These are phyloP conservation scores for Nannizzia gypsea DNA, from an alignment of 2,329 filamentous ascomycete genomes.

Conservation along the genomic window DNA sequence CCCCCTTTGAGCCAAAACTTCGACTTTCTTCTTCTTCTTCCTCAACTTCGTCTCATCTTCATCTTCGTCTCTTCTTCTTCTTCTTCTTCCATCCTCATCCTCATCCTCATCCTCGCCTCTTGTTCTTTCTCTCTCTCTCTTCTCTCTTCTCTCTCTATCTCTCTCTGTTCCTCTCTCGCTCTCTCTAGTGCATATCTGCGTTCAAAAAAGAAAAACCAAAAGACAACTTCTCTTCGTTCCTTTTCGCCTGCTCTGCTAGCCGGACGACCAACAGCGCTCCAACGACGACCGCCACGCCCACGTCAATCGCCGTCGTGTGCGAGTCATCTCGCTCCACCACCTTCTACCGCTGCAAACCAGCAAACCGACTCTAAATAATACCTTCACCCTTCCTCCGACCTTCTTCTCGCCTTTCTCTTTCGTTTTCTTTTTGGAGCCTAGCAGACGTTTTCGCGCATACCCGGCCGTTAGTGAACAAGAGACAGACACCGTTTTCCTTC, in stretches of 20 bases:
- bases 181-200: constrained; percentile 3
- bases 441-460: not conserved
- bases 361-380: not conserved
- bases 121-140: constrained; percentile 13
- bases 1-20: not conserved
- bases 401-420: not conserved
- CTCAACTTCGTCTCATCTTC: constrained; percentile 14
- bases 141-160: constrained; percentile 3
- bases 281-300: not conserved
- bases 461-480: not conserved
- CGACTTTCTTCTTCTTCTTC: constrained; percentile 14
- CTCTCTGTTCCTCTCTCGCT: constrained; percentile 4
- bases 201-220: not conserved
- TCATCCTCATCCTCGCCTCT: constrained; percentile 11
- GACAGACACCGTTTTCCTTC: not conserved
- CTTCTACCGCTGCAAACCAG: too few species aligned
- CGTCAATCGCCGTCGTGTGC: constrained; percentile 15
- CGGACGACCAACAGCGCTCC: constrained; percentile 1
- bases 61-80: constrained; percentile 10
- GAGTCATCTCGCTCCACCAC: constrained; percentile 11
- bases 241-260: constrained; percentile 3
- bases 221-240: constrained; percentile 4
- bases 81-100: constrained; percentile 13
- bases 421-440: not conserved
- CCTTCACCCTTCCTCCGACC: not conserved